A percentile compares a stretch with the other conserved stretches of the same genome.
Conservation (phyloP, 2,329 filamentous ascomycete genomes). For the Calonectria honghensis region DNA sequence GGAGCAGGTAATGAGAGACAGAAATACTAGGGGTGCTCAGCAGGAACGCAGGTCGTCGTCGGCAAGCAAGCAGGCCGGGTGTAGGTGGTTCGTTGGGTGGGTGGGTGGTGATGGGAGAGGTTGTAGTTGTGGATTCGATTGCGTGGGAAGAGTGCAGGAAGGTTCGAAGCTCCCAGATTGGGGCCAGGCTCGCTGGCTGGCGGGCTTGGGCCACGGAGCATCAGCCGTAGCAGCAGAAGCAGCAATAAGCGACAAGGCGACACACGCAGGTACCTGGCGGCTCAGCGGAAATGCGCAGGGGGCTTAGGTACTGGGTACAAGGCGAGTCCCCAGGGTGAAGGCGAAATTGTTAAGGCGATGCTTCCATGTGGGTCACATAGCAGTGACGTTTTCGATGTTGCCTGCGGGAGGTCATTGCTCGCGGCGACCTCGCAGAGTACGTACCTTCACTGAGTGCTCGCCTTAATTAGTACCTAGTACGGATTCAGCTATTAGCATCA, state of each 20-base stretch:
- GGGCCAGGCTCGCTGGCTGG: conserved; percentile 45
- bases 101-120: conserved; percentile 43
- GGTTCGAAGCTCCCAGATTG: conserved; percentile 58
- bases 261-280: conserved; percentile 23
- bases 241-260: conserved; percentile 26
- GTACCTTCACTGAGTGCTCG: conserved; percentile 1
- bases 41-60: conserved; percentile 29
- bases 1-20: conserved; percentile 19
- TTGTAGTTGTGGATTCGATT: conserved; percentile 45
- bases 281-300: conserved; percentile 16
- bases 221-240: conserved; percentile 37
- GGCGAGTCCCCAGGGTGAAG: conserved; percentile 26
- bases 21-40: conserved; percentile 25
- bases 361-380: conserved; percentile 46
- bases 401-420: conserved; percentile 49
- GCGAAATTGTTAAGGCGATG: conserved; percentile 43
- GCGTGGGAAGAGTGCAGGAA: conserved; percentile 56
- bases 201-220: conserved; percentile 45
- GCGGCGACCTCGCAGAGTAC: conserved; percentile 10
- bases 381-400: conserved; percentile 62
- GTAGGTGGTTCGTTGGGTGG: conserved; percentile 28
- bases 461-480: conserved; percentile 9
- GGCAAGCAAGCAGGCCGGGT: conserved; percentile 27
- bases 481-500: conserved; percentile 1
- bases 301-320: conserved; percentile 31